Conservation (phyloP, 805 yeast species). For the Myxozyma geophila region DNA sequence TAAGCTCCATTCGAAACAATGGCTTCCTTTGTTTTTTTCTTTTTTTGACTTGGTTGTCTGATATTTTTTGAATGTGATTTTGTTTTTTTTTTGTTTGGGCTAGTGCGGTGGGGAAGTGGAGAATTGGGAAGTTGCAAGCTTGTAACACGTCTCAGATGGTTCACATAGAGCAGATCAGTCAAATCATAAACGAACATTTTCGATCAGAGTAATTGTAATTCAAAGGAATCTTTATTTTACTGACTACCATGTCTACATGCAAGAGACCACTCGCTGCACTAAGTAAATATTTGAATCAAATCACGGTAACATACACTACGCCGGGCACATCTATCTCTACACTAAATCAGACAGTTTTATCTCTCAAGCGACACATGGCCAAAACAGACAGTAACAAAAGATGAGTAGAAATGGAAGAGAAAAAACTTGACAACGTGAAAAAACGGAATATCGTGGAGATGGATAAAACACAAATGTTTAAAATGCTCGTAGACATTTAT, state of each 20-base stretch:
- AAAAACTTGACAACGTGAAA: not conserved
- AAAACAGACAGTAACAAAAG: not conserved
- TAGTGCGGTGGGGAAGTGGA: no score
- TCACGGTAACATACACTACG: not conserved
- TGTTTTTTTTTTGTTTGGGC: no score
- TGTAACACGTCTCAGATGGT: no score
- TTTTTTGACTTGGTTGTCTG: not conserved
- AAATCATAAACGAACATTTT: no score
- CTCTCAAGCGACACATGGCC: not conserved
- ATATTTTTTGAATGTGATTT: not conserved
- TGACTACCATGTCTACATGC: not conserved
- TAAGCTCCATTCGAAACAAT: constrained; percentile 8
- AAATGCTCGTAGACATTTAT: constrained; percentile 44
- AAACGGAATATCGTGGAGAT: not conserved
- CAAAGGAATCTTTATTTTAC: not conserved
- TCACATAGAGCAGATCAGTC: no score
- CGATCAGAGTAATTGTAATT: no score
- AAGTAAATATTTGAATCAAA: not conserved
- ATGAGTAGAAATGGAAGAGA: not conserved
- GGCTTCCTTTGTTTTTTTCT: constrained; percentile 2
- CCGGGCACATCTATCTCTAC: not conserved
- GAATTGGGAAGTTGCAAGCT: no score
- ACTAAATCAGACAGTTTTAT: not conserved
- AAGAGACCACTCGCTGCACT: not conserved
- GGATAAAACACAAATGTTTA: not conserved